Conservation (phyloP, 345 rosid genomes). For the Viola odorata region DNA sequence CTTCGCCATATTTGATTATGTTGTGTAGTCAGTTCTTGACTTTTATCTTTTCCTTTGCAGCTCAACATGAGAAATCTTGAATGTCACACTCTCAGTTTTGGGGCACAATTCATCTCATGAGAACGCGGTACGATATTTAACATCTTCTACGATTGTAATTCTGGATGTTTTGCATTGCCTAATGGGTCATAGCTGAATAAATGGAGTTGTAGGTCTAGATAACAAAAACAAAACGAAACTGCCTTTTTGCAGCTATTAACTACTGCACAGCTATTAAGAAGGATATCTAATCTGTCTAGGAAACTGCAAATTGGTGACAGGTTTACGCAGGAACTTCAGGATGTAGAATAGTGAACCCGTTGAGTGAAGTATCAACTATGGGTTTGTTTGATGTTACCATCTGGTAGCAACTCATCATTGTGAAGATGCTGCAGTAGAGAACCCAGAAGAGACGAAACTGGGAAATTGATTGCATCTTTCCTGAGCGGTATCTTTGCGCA, state of each 20-base stretch:
- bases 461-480: too few relatives aligned
- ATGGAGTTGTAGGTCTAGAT: too few relatives aligned
- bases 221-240: background rate
- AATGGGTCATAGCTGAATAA: background rate
- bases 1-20: background rate
- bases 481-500: too few relatives aligned
- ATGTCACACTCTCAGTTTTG: constrained; percentile 72
- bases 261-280: background rate
- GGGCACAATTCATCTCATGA: constrained; percentile 35
- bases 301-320: too few relatives aligned
- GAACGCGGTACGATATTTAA: constrained; percentile 13
- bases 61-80: constrained; percentile 73
- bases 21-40: background rate
- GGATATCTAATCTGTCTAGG: background rate
- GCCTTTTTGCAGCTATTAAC: background rate
- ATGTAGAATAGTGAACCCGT: too few relatives aligned
- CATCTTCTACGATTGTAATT: background rate
- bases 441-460: too few relatives aligned
- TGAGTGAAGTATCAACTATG: too few relatives aligned
- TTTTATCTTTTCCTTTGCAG: constrained; percentile 31
- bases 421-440: too few relatives aligned
- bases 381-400: too few relatives aligned
- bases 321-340: too few relatives aligned
- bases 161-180: background rate
- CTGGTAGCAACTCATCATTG: too few relatives aligned